phyloP scores from a whole-genome alignment of 1,284 basidiomycete species.

The Ustilago curta region DNA sequence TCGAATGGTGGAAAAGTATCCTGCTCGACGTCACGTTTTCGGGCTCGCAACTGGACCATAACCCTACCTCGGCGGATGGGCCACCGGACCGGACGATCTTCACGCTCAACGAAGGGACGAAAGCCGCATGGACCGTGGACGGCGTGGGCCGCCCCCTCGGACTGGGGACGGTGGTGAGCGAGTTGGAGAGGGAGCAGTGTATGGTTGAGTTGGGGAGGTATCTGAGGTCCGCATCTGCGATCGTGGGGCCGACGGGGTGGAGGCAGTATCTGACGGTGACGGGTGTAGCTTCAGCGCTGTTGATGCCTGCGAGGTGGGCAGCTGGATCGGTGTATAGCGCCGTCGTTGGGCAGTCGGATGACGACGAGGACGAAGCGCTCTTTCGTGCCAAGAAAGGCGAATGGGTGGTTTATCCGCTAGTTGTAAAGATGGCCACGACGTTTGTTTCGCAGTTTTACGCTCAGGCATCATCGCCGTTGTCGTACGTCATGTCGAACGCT shows the following conservation, averaged over 20 bases:
- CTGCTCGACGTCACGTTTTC: conserved; percentile 75
- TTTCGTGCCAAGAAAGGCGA: conserved; percentile 73
- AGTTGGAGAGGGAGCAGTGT: conserved; percentile 51
- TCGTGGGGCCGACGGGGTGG: conserved; percentile 72
- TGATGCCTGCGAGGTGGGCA: conserved; percentile 74
- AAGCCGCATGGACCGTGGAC: conserved; percentile 41
- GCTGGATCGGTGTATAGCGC: conserved; percentile 74
- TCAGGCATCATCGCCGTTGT: conserved; percentile 24
- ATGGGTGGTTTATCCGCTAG: conserved; percentile 78
- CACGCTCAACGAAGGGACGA: conserved; percentile 72
- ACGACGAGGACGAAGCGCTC: conserved; percentile 73
- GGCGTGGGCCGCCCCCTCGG: conserved; percentile 83
- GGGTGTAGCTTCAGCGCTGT: conserved; percentile 20
- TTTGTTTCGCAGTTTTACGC: conserved; percentile 27
- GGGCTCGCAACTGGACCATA: conserved; percentile 34
- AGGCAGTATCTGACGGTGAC: conserved; percentile 19
- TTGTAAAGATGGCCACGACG: conserved; percentile 71
- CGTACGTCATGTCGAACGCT: conserved; percentile 24
- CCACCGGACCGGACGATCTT: conserved; percentile 71
- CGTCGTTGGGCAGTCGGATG: conserved; percentile 71
- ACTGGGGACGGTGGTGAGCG: conserved; percentile 78
- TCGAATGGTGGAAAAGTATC: conserved; percentile 86
- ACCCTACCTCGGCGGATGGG: neutral
- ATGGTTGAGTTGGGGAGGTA: conserved; percentile 76
- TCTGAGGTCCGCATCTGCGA: conserved; percentile 72